Evolutionary conservation across 352 stramenopile genomes (phyloP).

Genomic region (Aphanomyces euteiches): DNA sequence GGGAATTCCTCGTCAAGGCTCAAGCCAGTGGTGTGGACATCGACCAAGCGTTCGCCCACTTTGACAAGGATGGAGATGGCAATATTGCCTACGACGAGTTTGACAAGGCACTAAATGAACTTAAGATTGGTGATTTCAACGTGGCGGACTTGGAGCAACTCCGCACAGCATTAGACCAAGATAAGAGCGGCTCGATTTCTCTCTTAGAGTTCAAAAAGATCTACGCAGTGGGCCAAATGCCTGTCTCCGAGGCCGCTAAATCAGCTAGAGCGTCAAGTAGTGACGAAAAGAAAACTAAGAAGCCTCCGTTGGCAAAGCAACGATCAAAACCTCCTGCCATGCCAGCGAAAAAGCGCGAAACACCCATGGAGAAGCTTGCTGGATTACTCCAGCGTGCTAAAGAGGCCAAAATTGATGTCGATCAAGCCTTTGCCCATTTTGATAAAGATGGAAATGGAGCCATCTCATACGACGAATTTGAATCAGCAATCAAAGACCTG

Average conservation of each 20-base stretch:
- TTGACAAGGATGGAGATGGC: slow-evolving; percentile 45
- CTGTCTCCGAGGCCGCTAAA: neutral
- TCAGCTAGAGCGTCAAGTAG: neutral
- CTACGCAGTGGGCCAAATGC: slow-evolving; percentile 10
- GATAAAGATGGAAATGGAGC: slow-evolving; percentile 45
- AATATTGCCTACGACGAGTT: slow-evolving; percentile 59
- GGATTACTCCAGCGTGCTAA: slow-evolving; percentile 32
- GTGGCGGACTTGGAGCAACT: slow-evolving; percentile 41
- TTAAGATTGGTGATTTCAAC: slow-evolving; percentile 43
- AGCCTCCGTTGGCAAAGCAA: slow-evolving; percentile 12
- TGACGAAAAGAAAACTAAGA: neutral
- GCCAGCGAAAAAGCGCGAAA: neutral
- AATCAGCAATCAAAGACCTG: slow-evolving; percentile 45
- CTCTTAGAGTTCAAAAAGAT: slow-evolving; percentile 37
- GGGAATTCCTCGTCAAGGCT: slow-evolving; percentile 29
- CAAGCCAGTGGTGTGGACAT: slow-evolving; percentile 34
- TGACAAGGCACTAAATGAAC: slow-evolving; percentile 41
- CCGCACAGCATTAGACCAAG: slow-evolving; percentile 47
- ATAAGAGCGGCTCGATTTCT: slow-evolving; percentile 47
- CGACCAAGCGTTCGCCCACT: slow-evolving; percentile 38
- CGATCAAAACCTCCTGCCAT: neutral
- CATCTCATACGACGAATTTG: slow-evolving; percentile 57
- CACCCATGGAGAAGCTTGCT: slow-evolving; percentile 26
- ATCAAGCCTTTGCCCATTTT: slow-evolving; percentile 40
- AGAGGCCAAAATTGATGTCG: slow-evolving; percentile 31